Conservation (phyloP, 768 basidiomycete genomes). For the Suillus brevipes region DNA sequence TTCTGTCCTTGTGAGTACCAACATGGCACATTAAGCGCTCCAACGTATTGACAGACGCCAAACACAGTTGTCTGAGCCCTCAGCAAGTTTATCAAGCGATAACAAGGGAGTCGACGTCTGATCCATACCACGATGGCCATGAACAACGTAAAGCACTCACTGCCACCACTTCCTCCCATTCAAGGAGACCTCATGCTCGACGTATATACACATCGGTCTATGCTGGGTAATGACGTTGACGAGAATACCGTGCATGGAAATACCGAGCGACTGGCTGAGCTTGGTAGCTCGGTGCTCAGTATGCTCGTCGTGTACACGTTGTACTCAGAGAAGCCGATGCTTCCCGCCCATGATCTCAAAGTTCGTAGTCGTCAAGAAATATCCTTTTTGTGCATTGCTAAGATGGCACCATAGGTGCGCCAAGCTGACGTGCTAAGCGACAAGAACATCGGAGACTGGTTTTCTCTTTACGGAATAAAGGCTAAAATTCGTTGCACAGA, state of each 20-base stretch:
- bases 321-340: conserved; percentile 46
- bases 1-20: neutral
- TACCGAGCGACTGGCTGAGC: conserved; percentile 55
- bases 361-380: conserved; percentile 33
- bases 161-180: conserved; percentile 55
- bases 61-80: neutral
- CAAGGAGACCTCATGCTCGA: conserved; percentile 60
- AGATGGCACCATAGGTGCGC: conserved; percentile 21
- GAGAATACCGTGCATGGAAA: conserved; percentile 48
- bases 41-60: neutral
- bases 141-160: conserved; percentile 13
- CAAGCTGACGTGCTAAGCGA: conserved; percentile 36
- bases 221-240: conserved; percentile 37
- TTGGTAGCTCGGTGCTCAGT: conserved; percentile 55
- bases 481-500: conserved; percentile 51
- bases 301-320: conserved; percentile 52
- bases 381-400: neutral
- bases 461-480: conserved; percentile 51
- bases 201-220: conserved; percentile 52
- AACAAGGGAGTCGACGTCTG: neutral
- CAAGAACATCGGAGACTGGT: conserved; percentile 47
- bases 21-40: neutral
- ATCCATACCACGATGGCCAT: neutral
- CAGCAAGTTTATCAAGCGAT: conserved; percentile 6
- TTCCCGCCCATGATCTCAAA: conserved; percentile 42